Percentiles rank a stretch among this genome's conserved stretches.
Evolutionary conservation across 192 early-diverging fungal genomes (phyloP).

Genomic region (Linnemannia hyalina): DNA sequence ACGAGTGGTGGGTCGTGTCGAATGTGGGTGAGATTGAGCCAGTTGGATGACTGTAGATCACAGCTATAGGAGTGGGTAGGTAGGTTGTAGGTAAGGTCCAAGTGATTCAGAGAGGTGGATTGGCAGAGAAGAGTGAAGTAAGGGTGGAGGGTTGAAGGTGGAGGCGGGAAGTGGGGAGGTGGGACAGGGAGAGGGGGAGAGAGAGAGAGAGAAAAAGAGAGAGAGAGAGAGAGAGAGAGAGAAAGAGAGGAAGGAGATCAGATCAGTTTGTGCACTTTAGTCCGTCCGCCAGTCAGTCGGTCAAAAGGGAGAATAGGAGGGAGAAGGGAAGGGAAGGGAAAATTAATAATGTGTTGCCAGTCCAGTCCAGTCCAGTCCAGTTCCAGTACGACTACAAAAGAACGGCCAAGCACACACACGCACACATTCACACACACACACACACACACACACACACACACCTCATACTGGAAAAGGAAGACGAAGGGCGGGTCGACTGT

Average conservation of each 20-base stretch:
- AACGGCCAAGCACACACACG: too few species aligned
- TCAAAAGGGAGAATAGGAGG: not conserved
- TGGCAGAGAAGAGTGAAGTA: not conserved
- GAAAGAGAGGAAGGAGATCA: not conserved
- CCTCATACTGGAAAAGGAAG: not conserved
- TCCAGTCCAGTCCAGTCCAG: not conserved
- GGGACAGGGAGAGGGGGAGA: not conserved
- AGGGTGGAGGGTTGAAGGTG: not conserved
- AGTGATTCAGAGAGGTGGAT: not conserved
- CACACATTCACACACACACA: too few species aligned
- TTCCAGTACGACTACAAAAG: not conserved
- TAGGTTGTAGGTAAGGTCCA: not conserved
- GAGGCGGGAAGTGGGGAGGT: not conserved
- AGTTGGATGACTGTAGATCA: not conserved
- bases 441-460: too few species aligned
- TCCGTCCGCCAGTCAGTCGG: not conserved
- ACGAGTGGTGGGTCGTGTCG: not conserved
- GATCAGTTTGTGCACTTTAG: not conserved
- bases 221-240: slow-evolving; percentile 11
- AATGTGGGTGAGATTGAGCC: not conserved
- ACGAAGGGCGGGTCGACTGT: not conserved
- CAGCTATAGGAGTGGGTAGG: not conserved
- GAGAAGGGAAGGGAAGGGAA: not conserved
- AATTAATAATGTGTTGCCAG: not conserved
- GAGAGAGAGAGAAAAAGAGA: not conserved